Conservation (phyloP, 2,329 filamentous ascomycete genomes). For the Simplicillium aogashimaense region DNA sequence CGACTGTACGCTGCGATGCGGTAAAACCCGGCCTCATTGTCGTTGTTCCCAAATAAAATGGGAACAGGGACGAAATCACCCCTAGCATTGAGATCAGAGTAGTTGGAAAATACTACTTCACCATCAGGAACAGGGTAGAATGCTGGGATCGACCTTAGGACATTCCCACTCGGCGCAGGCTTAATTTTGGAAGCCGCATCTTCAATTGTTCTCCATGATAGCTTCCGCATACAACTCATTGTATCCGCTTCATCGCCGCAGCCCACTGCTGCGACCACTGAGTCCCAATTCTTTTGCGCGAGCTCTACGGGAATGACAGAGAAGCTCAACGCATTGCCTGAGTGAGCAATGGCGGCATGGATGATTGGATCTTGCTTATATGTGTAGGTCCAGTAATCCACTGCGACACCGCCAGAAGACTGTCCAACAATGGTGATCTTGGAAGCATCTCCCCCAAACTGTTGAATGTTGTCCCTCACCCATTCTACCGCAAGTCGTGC, state of each 20-base stretch:
- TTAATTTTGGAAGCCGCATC: conserved; percentile 23
- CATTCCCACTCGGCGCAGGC: conserved; percentile 19
- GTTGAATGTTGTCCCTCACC: conserved; percentile 19
- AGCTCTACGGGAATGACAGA: conserved; percentile 23
- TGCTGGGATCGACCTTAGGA: conserved; percentile 23
- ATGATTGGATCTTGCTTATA: conserved; percentile 38
- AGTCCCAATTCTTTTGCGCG: conserved; percentile 29
- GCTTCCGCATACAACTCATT: conserved; percentile 27
- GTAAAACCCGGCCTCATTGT: conserved; percentile 38
- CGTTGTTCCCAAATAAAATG: conserved; percentile 29
- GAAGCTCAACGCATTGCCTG: conserved; percentile 36
- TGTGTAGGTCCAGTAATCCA: conserved; percentile 38
- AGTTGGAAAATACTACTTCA: conserved; percentile 29
- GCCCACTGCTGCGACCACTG: conserved; percentile 25
- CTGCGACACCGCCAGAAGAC: conserved; percentile 23
- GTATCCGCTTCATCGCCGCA: conserved; percentile 20
- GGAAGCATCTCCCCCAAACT: conserved; percentile 17
- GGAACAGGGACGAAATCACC: conserved; percentile 30
- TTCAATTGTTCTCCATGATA: conserved; percentile 23
- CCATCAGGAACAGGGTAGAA: conserved; percentile 33
- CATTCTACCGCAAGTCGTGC: conserved; percentile 20
- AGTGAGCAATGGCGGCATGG: conserved; percentile 33
- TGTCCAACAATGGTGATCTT: conserved; percentile 24
- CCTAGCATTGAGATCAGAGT: conserved; percentile 18
- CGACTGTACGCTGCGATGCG: conserved; percentile 29